Evolutionary conservation across 441 rosid species (phyloP).

Genomic region (Populus trichocarpa): DNA sequence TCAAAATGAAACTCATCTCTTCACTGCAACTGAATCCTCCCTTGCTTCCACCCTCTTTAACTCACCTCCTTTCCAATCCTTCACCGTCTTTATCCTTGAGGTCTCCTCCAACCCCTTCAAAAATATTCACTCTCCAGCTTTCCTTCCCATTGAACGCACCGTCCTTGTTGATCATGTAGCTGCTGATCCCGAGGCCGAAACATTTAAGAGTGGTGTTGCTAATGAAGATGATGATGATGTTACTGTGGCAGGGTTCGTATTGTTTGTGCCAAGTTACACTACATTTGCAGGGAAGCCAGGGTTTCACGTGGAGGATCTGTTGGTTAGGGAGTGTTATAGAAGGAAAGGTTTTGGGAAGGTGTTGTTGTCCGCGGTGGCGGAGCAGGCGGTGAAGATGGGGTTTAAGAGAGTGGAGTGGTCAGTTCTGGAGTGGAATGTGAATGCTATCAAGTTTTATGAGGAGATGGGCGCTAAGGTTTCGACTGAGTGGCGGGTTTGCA

Average conservation of each 20-base stretch:
- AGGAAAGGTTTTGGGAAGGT: slow-evolving; percentile 67
- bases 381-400: slow-evolving; percentile 83
- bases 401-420: slow-evolving; percentile 87
- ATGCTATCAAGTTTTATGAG: slow-evolving; percentile 75
- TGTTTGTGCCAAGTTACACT: slow-evolving; percentile 37
- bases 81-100: slow-evolving; percentile 81
- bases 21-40: slow-evolving; percentile 5
- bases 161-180: slow-evolving; percentile 47
- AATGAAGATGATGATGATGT: slow-evolving; percentile 29
- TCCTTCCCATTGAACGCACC: slow-evolving; percentile 29
- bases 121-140: slow-evolving; percentile 3
- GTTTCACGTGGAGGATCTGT: slow-evolving; percentile 73
- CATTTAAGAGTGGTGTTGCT: slow-evolving; percentile 23
- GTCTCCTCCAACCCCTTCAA: slow-evolving; percentile 51
- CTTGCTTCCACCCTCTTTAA: neutral
- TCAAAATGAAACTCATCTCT: slow-evolving; percentile 5
- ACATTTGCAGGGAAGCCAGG: slow-evolving; percentile 23
- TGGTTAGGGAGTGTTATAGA: slow-evolving; percentile 73
- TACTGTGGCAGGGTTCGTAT: slow-evolving; percentile 54
- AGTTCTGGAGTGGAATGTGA: slow-evolving; percentile 86
- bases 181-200: slow-evolving; percentile 46
- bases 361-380: slow-evolving; percentile 70
- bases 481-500: slow-evolving; percentile 1
- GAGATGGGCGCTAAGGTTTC: slow-evolving; percentile 30
- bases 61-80: slow-evolving; percentile 46